phyloP scores from a whole-genome alignment of 805 yeast species.

The Ogataea naganishii region DNA sequence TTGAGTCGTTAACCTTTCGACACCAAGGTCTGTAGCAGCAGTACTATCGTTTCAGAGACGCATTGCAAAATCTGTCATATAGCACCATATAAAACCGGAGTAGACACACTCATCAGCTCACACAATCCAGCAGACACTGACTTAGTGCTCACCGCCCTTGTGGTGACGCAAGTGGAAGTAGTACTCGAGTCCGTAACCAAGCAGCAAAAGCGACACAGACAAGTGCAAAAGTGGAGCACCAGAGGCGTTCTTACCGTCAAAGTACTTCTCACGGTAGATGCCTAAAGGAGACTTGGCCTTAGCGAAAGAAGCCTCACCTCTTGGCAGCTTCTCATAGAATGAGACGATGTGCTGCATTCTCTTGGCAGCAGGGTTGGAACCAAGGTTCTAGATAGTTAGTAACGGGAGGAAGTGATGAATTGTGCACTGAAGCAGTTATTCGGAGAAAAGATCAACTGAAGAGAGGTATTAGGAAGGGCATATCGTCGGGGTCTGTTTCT shows the following conservation, averaged over 20 bases:
- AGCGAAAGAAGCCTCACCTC: slow-evolving; percentile 77
- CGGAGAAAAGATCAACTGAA: too few relatives aligned
- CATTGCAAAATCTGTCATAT: too few relatives aligned
- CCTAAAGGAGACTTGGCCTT: slow-evolving; percentile 63
- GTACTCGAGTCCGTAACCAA: slow-evolving; percentile 91
- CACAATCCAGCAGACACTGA: slow-evolving; percentile 1
- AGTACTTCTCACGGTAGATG: slow-evolving; percentile 79
- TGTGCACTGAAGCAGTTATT: too few relatives aligned
- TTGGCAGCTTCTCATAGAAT: slow-evolving; percentile 93
- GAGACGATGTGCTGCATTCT: slow-evolving; percentile 92
- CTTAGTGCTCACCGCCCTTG: slow-evolving; percentile 38
- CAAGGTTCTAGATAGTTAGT: slow-evolving; percentile 53
- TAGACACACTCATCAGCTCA: too few relatives aligned
- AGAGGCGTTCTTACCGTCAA: slow-evolving; percentile 74
- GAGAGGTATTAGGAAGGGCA: too few relatives aligned
- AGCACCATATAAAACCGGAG: too few relatives aligned
- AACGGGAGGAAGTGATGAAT: slow-evolving; percentile 7
- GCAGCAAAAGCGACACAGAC: slow-evolving; percentile 54
- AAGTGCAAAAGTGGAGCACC: slow-evolving; percentile 79
- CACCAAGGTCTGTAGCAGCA: too few relatives aligned
- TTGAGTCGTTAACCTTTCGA: too few relatives aligned
- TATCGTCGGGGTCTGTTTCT: too few relatives aligned
- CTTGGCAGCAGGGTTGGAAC: slow-evolving; percentile 93
- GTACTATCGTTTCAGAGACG: too few relatives aligned
- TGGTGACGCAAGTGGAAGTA: slow-evolving; percentile 75